These are phyloP conservation scores for Trichaptum fuscoviolaceum DNA, from an alignment of 768 basidiomycete genomes.

Conservation along the genomic window DNA sequence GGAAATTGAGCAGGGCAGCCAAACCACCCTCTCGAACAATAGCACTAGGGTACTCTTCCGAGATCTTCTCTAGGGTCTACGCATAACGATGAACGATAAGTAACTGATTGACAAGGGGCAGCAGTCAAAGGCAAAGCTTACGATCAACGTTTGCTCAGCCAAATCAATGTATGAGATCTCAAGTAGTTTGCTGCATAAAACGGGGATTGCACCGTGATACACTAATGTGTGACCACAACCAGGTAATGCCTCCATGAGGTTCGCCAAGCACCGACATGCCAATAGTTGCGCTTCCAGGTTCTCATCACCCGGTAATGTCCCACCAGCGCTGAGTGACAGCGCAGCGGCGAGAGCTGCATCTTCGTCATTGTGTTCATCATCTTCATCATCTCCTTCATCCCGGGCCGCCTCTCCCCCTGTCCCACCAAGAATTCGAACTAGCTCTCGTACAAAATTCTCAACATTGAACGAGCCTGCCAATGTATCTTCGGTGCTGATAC, in stretches of 20 bases:
- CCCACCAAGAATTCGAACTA: conserved; percentile 86
- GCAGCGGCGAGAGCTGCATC: conserved; percentile 88
- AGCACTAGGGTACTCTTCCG: conserved; percentile 92
- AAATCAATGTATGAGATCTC: conserved; percentile 98
- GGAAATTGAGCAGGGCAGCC: conserved; percentile 86
- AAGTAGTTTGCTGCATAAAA: conserved; percentile 93
- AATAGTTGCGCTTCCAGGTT: conserved; percentile 92
- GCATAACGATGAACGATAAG: conserved; percentile 17
- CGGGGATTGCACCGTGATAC: conserved; percentile 96
- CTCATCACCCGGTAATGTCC: conserved; percentile 69
- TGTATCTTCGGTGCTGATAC: conserved; percentile 96
- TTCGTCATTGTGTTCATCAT: conserved; percentile 50
- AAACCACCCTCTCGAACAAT: conserved; percentile 96
- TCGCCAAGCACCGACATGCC: conserved; percentile 94
- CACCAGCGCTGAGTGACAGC: conserved; percentile 73
- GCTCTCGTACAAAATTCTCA: conserved; percentile 85
- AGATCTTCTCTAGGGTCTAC: conserved; percentile 97
- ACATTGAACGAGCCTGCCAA: conserved; percentile 94
- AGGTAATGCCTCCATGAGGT: conserved; percentile 98
- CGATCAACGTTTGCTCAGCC: conserved; percentile 95
- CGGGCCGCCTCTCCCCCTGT: conserved; percentile 68
- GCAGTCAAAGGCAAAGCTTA: conserved; percentile 40
- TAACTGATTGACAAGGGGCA: conserved; percentile 10
- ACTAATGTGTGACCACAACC: conserved; percentile 97
- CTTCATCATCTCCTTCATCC: conserved; percentile 59